Evolutionary conservation across 2,329 filamentous ascomycete species (phyloP), one percentile per base, ranked within the genome.

Genomic region (Amesomyces nigricolor): DNA sequence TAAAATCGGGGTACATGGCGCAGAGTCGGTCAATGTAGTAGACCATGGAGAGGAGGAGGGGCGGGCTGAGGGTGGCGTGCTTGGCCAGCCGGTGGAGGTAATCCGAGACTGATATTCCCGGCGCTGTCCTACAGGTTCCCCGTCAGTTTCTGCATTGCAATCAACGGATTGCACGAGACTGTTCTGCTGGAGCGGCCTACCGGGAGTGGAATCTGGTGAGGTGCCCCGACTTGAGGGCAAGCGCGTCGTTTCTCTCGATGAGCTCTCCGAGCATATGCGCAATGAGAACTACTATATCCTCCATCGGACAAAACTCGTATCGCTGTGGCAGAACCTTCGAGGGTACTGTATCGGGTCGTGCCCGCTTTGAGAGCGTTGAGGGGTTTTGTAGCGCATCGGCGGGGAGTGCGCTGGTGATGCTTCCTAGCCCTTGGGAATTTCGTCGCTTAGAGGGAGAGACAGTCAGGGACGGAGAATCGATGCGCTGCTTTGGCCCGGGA

Each of bases 21-120:
- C 92, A 99, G 19, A 99, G 80, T 32, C 91, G 86, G 73, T 99
- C 94, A 66, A 99, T 97, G 67, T 97, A 99, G 69, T 95, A 99
- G 55, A 99, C 94, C 90, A 99, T 97, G 64, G 91, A 94, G 37
- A 99, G 82, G n/a, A 99, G 79, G 49, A 99, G 87, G 0, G 94
- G 92, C 11, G 94, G 91, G 6, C 90, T 91, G 3, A 99, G 79
- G 0, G 92, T 96, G 26, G 94, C 94, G 69, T 99, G 94, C 57
- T 91, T 90, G 22, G 95, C 94, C 56, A 99, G 78, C 60, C 94
- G 86, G 66, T 94, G 88, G 37, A 99, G 80, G 69, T 99, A 99
- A 70, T 99, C 94, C 59, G 87, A 79, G 32, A 99, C 92, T 26
- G 91, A 96, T 57, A 99, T 99, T 51, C 89, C 91, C 7, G 94